phyloP scores from a whole-genome alignment of 352 stramenopile species.

The Phytophthora quininea region DNA sequence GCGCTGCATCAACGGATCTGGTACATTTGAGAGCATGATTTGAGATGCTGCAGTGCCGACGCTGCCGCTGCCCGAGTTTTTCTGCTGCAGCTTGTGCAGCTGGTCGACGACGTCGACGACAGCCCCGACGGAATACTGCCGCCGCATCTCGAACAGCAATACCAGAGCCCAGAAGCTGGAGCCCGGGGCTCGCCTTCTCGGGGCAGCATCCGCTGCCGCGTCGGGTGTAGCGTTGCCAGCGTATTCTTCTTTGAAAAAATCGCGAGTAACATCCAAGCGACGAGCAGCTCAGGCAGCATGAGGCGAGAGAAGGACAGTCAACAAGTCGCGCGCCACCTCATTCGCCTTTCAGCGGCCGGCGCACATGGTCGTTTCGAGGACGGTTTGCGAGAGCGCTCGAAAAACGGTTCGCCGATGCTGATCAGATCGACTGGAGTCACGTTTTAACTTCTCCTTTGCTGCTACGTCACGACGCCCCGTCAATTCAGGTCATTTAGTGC shows the following conservation, averaged over 20 bases:
- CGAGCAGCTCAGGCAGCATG: constrained; percentile 16
- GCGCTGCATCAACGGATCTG: constrained; percentile 26
- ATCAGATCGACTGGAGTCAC: no score
- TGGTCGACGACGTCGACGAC: constrained; percentile 31
- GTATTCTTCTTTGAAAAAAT: constrained; percentile 19
- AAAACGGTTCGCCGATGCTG: not conserved
- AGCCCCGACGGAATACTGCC: constrained; percentile 7
- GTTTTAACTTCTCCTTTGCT: no score
- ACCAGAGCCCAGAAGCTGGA: constrained; percentile 11
- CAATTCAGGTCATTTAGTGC: no score
- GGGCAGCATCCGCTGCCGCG: constrained; percentile 12
- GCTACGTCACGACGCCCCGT: no score
- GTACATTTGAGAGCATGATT: constrained; percentile 29
- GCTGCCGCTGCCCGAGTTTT: not conserved
- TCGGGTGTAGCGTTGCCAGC: not conserved
- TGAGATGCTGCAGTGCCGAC: constrained; percentile 2
- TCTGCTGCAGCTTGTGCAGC: constrained; percentile 26
- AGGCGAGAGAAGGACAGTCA: constrained; percentile 26
- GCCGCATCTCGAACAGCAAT: constrained; percentile 11
- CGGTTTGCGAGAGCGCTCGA: not conserved
- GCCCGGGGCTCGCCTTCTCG: constrained; percentile 5
- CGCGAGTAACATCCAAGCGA: constrained; percentile 17
- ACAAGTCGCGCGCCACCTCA: constrained; percentile 1
- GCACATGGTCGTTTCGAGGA: constrained; percentile 17
- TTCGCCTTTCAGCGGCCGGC: not conserved